These are phyloP conservation scores for Bruguiera hainesii DNA, from an alignment of 441 rosid species.

Conservation along the genomic window DNA sequence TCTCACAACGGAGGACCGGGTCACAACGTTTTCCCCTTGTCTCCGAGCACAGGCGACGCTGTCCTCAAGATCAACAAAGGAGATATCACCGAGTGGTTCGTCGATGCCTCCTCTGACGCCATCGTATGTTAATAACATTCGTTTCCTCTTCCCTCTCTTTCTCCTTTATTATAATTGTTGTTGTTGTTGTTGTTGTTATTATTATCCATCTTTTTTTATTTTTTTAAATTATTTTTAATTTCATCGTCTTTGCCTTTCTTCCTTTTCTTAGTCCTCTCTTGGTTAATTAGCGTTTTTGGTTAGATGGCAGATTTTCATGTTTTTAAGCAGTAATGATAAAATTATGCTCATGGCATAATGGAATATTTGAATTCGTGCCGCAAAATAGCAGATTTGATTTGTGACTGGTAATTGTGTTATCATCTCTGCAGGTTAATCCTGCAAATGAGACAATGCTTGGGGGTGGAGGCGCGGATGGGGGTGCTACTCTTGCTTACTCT, in stretches of 20 bases:
- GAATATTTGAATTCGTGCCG: background rate
- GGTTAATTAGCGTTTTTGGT: background rate
- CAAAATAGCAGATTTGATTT: background rate
- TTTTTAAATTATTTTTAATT: too few species aligned
- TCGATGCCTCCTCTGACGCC: constrained; percentile 77
- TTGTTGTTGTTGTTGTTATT: too few species aligned
- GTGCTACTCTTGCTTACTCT: constrained; percentile 23
- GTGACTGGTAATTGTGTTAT: background rate
- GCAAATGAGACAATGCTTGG: constrained; percentile 87
- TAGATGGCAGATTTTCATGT: background rate
- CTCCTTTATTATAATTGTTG: background rate
- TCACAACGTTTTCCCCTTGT: constrained; percentile 42
- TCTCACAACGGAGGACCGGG: constrained; percentile 15
- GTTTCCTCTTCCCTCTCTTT: constrained; percentile 13
- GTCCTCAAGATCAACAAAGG: constrained; percentile 63
- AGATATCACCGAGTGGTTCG: constrained; percentile 80
- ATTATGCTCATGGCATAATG: background rate
- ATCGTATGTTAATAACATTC: constrained; percentile 40
- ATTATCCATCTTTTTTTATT: too few species aligned
- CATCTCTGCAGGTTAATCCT: constrained; percentile 53
- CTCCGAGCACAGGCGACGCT: constrained; percentile 29
- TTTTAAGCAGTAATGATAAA: background rate
- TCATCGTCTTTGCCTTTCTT: background rate
- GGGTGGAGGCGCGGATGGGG: constrained; percentile 96
- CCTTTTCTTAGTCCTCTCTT: constrained; percentile 2